Conservation (phyloP, 352 stramenopile genomes). For the Pythium rishiriense region DNA sequence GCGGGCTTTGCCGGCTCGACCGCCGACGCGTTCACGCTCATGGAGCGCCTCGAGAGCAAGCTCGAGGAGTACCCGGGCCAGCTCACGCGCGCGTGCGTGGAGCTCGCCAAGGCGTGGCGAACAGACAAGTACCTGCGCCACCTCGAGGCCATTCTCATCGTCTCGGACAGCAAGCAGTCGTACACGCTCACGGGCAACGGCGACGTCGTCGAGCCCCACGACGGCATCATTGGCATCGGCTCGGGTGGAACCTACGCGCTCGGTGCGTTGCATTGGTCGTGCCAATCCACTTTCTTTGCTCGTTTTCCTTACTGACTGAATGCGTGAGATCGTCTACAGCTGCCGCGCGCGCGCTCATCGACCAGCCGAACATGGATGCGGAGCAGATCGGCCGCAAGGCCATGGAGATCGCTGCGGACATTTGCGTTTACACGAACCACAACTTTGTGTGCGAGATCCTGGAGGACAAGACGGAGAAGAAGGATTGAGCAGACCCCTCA, state of each 20-base stretch:
- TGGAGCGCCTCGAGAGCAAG: constrained; percentile 98
- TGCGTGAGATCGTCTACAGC: constrained; percentile 44
- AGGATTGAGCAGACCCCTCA: constrained; percentile 39
- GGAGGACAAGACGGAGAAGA: constrained; percentile 59
- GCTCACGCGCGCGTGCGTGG: constrained; percentile 95
- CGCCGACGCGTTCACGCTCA: constrained; percentile 97
- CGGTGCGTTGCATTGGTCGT: constrained; percentile 49
- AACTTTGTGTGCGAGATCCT: constrained; percentile 95
- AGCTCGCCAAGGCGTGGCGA: constrained; percentile 98
- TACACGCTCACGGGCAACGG: constrained; percentile 98
- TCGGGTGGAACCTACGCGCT: constrained; percentile 93
- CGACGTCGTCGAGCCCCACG: constrained; percentile 96
- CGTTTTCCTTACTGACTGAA: too few species aligned
- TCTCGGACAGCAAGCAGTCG: constrained; percentile 94
- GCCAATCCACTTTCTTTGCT: background rate
- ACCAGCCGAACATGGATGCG: constrained; percentile 91
- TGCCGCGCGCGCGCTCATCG: constrained; percentile 95
- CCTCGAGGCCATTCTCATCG: constrained; percentile 94
- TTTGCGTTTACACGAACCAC: constrained; percentile 99
- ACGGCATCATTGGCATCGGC: constrained; percentile 96
- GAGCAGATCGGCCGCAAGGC: constrained; percentile 93
- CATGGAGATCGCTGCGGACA: constrained; percentile 97
- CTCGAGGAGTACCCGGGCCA: constrained; percentile 98
- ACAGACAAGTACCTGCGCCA: constrained; percentile 98
- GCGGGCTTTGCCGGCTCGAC: constrained; percentile 97